These are phyloP conservation scores for Bipolaris cookei DNA, from an alignment of 2,329 filamentous ascomycete genomes.

Conservation along the genomic window DNA sequence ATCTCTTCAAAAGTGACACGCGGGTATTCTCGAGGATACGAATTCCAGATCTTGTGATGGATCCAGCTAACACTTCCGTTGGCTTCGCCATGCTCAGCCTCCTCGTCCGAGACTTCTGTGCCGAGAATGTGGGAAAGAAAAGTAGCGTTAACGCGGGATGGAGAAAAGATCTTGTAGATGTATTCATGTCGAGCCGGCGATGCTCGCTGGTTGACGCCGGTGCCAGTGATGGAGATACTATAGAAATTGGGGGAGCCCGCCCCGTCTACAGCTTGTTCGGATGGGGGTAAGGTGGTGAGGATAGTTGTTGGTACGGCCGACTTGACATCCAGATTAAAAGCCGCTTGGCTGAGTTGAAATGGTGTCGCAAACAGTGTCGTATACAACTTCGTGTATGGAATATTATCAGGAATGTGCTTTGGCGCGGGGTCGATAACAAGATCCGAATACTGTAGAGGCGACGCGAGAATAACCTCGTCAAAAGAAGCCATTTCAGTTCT, in stretches of 20 bases:
- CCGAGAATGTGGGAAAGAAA: slow-evolving; percentile 60
- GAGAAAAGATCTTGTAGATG: slow-evolving; percentile 72
- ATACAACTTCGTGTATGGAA: slow-evolving; percentile 87
- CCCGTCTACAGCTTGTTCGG: slow-evolving; percentile 58
- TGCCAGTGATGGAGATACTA: slow-evolving; percentile 77
- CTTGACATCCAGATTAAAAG: slow-evolving; percentile 71
- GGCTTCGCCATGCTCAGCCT: slow-evolving; percentile 42
- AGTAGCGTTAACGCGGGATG: slow-evolving; percentile 52
- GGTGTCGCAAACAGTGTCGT: slow-evolving; percentile 89
- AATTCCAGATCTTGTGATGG: slow-evolving; percentile 70
- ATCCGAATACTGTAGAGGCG: slow-evolving; percentile 79
- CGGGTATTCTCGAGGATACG: slow-evolving; percentile 85
- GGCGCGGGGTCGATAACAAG: slow-evolving; percentile 61
- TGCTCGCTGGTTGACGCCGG: slow-evolving; percentile 63
- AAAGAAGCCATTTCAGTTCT: slow-evolving; percentile 54
- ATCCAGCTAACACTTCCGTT: slow-evolving; percentile 43
- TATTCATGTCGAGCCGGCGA: slow-evolving; percentile 54
- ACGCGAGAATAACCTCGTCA: slow-evolving; percentile 82
- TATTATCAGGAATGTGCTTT: slow-evolving; percentile 67
- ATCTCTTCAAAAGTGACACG: slow-evolving; percentile 86
- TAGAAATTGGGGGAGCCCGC: slow-evolving; percentile 79
- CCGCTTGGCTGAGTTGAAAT: slow-evolving; percentile 70
- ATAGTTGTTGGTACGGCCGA: slow-evolving; percentile 72
- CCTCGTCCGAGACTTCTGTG: slow-evolving; percentile 35
- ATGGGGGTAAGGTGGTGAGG: slow-evolving; percentile 77